Base-by-base conservation (phyloP, 345 rosid species). In the Corymbia maculata region DNA sequence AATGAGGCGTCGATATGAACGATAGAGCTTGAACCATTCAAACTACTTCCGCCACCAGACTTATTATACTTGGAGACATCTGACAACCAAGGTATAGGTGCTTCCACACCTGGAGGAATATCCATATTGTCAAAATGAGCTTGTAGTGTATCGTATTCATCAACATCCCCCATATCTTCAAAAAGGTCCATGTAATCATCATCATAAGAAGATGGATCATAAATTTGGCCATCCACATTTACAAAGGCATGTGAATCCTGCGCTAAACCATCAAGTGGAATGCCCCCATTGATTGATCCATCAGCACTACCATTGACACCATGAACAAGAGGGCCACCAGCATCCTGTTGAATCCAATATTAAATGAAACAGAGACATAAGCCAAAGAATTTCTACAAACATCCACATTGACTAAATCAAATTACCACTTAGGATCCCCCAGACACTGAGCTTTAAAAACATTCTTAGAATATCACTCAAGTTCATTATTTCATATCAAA, bases 91-190 rank as follows among this genome's bases (percentile, higher is more conserved):
- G 98, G 97, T 88, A 97, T 91, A 5, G 96, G 45, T 53, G 93
- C 95, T 93, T 97, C 99, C 90, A 97, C 98, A 55, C 94, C 97
- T 89, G 98, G 87, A 87, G 98, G 98, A 79, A 96, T 79, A 91
- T 95, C 93, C 88, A 92, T 92, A 66, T 87, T 86, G 92, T 97
- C 98, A 49, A 96, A 95, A 89, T 94, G 93, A 44, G 93, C 93
- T 94, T 96, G 98, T 88, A 96, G 92, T 87, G 86, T 61, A 86
- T 90, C 92, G 89, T 92, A 95, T 5, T 91, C 90, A 85, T 94
- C 95, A 89, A 90, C 82, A 88, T 92, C 92, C 87, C 91, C 88
- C 42, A 70, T 64, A 44, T 92, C 94, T 86, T 90, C 91, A 26
- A 51, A 26, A 86, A 85, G 30, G 70, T 92, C 90, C 88, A 88